Evolutionary conservation across 2,329 filamentous ascomycete species (phyloP).

Genomic region (Magnaporthales sp.): DNA sequence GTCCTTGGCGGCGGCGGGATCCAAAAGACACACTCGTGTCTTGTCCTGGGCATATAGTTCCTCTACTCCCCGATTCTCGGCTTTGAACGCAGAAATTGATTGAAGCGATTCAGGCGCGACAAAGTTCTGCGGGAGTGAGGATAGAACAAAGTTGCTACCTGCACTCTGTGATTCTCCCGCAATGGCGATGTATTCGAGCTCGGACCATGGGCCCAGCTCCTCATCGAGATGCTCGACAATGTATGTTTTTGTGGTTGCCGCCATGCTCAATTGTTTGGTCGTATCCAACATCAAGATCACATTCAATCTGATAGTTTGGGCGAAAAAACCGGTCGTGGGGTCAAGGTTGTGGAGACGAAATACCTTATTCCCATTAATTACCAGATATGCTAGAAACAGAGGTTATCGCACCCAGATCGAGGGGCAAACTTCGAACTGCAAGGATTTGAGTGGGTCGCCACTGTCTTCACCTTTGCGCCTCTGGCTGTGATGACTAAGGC

Average conservation of each 20-base stretch:
- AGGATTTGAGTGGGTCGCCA: background rate
- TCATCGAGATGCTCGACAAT: constrained; percentile 96
- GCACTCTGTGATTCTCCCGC: constrained; percentile 66
- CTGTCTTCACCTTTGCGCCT: background rate
- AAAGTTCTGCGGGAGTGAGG: constrained; percentile 65
- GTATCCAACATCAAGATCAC: background rate
- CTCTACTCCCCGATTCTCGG: constrained; percentile 74
- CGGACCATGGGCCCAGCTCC: constrained; percentile 89
- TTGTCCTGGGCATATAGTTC: constrained; percentile 68
- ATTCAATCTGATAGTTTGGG: background rate
- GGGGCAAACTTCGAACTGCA: background rate
- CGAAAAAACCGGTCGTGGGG: background rate
- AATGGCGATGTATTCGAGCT: constrained; percentile 85
- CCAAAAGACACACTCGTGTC: constrained; percentile 75
- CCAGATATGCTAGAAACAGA: background rate
- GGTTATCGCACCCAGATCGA: background rate
- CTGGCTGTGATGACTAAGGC: background rate
- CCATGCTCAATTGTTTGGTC: constrained; percentile 11
- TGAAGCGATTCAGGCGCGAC: constrained; percentile 52
- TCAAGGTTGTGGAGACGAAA: background rate
- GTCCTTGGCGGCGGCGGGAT: constrained; percentile 76
- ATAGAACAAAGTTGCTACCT: constrained; percentile 67
- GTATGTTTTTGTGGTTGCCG: constrained; percentile 58
- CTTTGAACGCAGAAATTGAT: constrained; percentile 51
- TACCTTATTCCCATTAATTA: background rate